Conservation (phyloP, 2,329 filamentous ascomycete species). For the Diplodia intermedia region DNA sequence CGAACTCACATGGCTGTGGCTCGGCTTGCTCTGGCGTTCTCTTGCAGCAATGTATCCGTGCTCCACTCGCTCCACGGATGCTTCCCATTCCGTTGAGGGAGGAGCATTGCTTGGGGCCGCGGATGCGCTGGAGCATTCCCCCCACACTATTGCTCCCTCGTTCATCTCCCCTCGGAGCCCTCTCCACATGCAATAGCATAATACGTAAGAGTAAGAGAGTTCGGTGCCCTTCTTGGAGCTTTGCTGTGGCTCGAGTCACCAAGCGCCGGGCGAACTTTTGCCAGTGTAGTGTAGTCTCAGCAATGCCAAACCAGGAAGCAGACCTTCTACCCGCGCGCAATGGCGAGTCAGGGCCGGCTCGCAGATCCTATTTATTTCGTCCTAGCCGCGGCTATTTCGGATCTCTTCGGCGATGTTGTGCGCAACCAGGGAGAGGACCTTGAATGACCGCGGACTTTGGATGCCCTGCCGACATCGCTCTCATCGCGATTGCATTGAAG, state of each 20-base stretch:
- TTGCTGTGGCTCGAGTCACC: neutral
- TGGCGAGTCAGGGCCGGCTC: neutral
- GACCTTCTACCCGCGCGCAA: neutral
- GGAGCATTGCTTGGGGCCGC: too few relatives aligned
- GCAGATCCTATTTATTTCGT: constrained; percentile 13
- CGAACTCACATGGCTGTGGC: neutral
- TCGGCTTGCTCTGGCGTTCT: neutral
- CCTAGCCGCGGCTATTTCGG: constrained; percentile 21
- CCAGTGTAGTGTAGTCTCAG: constrained; percentile 1
- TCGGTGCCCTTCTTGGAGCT: neutral
- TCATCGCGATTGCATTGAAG: neutral
- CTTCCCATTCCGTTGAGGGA: neutral
- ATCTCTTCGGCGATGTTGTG: constrained; percentile 23
- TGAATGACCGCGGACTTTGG: constrained; percentile 1
- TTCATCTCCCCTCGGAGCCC: neutral
- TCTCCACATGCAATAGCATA: neutral
- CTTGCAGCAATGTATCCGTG: neutral
- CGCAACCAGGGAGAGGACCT: neutral
- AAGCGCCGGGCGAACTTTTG: constrained; percentile 15
- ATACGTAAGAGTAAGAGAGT: constrained; percentile 2
- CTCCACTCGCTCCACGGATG: constrained; percentile 3
- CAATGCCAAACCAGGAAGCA: neutral
- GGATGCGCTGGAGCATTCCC: neutral
- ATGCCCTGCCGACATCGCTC: constrained; percentile 25
- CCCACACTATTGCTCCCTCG: neutral